Evolutionary conservation across 2,329 filamentous ascomycete species (phyloP).

Genomic region (Fusarium nygamai): DNA sequence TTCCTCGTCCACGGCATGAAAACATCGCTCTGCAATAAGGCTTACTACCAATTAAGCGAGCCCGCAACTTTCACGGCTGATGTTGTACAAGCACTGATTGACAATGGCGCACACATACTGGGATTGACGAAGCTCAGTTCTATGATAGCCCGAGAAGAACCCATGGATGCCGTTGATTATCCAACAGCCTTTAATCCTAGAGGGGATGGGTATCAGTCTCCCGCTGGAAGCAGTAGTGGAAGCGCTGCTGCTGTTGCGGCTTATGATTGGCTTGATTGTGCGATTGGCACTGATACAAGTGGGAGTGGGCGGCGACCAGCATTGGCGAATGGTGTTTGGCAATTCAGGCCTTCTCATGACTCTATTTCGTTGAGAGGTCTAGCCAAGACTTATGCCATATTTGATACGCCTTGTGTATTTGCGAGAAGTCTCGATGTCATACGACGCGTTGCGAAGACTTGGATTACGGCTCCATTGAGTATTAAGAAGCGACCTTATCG

Average conservation of each 20-base stretch:
- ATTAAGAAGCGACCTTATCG: not conserved
- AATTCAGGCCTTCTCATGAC: not conserved
- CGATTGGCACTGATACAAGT: slow-evolving; percentile 21
- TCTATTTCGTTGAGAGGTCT: accelerated
- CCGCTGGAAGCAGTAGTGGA: slow-evolving; percentile 57
- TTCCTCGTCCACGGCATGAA: not conserved
- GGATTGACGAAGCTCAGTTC: not conserved
- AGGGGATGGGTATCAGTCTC: slow-evolving; percentile 58
- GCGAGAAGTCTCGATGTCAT: not conserved
- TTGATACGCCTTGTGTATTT: not conserved
- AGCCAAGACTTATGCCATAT: accelerated
- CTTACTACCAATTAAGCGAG: not conserved
- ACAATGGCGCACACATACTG: not conserved
- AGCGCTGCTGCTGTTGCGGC: slow-evolving; percentile 50
- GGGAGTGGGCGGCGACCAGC: slow-evolving; percentile 56
- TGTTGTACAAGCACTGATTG: accelerated
- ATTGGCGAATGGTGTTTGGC: slow-evolving; percentile 51
- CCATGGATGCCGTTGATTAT: slow-evolving; percentile 43
- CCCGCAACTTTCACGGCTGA: not conserved
- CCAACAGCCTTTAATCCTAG: slow-evolving; percentile 56
- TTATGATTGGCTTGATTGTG: slow-evolving; percentile 55
- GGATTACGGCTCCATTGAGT: not conserved
- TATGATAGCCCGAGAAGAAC: not conserved
- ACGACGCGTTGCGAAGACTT: not conserved
- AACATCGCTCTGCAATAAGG: not conserved